Base-by-base conservation (phyloP, 2,329 filamentous ascomycete genomes). In the Neofusicoccum parvum region DNA sequence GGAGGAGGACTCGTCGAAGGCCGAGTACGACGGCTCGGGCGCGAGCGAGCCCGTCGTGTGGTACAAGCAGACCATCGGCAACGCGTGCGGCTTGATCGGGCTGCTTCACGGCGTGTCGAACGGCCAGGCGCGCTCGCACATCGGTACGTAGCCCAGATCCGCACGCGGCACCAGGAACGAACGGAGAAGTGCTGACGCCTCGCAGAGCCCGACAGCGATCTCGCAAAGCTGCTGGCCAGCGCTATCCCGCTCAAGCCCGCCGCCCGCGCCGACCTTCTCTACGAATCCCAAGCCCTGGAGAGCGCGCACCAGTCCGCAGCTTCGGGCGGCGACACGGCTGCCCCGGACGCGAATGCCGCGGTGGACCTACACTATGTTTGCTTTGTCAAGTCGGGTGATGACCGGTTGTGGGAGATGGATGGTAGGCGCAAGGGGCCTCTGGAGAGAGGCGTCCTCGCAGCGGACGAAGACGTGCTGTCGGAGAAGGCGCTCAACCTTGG, bases 291-390 rank as follows among this genome's bases (percentile, higher is more conserved):
- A 45, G 88, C 86, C 11, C 85, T 98, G 58, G 94, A 96, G 64
- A 82, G 80, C 5, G 94, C 92, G 6, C 94, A 98, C 79, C 87
- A 87, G 53, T 86, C 86, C 67, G 93, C 92, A 14, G 95, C 94
- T 5, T 84, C 84, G 7, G 81, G 85, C 67, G 94, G 94, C 17
- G 92, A 94, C 75, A 96, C 93, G 0, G 76, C 83, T 12, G 92
- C 94, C 1, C 94, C 95, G 0, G 80, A 86, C 63, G 92, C 92
- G 9, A 85, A 88, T n/a, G 91, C 92, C 72, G 86, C 90, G 70
- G 85, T 97, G n/a, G 94, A 97, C 74, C 83, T 97, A 71, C 95
- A 99, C 81, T 98, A 96, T 76, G 94, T 98, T 53, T 95, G 92
- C 74, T 99, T 98, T 78, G 91, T 95, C 62, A 95, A 94, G 81